These are phyloP conservation scores for Alternaria alternata DNA, from an alignment of 2,329 filamentous ascomycete species.

Conservation along the genomic window DNA sequence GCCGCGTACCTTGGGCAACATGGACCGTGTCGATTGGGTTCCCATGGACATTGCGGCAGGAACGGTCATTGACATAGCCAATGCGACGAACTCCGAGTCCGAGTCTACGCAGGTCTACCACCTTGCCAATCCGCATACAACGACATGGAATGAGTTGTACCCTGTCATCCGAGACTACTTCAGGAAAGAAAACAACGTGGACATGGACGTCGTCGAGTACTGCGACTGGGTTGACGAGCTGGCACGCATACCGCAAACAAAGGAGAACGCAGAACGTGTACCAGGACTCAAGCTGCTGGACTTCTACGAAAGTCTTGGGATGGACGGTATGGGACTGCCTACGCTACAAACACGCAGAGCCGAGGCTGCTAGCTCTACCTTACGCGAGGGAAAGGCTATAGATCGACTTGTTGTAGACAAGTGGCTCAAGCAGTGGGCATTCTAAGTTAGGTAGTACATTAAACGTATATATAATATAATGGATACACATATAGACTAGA, in stretches of 20 bases:
- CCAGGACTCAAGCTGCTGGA: conserved; percentile 7
- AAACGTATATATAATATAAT: too few relatives aligned
- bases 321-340: not conserved
- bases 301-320: conserved; percentile 1
- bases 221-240: conserved; percentile 8
- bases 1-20: conserved; percentile 25
- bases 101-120: conserved; percentile 9
- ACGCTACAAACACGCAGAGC: not conserved
- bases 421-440: conserved; percentile 8
- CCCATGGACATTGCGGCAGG: conserved; percentile 23
- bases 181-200: not conserved
- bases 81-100: not conserved
- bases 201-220: not conserved
- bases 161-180: not conserved
- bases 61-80: conserved; percentile 4
- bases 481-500: too few relatives aligned
- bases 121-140: conserved; percentile 5
- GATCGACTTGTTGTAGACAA: not conserved
- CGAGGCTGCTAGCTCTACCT: not conserved
- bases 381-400: not conserved
- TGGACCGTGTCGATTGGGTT: conserved; percentile 38
- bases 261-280: conserved; percentile 6
- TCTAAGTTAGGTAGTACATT: not conserved
- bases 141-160: not conserved
- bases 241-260: not conserved